A percentile compares a stretch with the other conserved stretches of the same genome.
Evolutionary conservation across 2,329 filamentous ascomycete genomes (phyloP).

Genomic region (Clarireedia sp.): DNA sequence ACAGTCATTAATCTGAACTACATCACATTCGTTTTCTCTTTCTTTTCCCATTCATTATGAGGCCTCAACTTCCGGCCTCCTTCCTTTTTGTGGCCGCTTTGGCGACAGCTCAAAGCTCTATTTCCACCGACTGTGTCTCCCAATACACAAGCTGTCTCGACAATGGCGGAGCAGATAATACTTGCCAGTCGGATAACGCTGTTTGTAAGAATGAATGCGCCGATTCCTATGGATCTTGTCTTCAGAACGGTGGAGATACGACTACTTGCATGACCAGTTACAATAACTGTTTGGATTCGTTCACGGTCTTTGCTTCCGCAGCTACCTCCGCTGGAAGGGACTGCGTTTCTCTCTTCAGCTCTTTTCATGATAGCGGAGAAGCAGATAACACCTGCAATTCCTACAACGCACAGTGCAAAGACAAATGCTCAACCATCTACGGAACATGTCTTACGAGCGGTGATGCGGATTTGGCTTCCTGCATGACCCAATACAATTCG

Average conservation of each 20-base stretch:
- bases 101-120: neutral
- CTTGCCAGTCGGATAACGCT: slow-evolving; percentile 10
- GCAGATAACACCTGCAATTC: slow-evolving; percentile 13
- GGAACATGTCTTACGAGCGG: slow-evolving; percentile 12
- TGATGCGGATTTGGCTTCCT: slow-evolving; percentile 1
- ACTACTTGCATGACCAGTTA: neutral
- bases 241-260: neutral
- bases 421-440: slow-evolving; percentile 15
- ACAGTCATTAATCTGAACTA: no score
- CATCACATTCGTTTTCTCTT: no score
- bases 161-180: slow-evolving; percentile 10
- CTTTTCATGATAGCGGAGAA: slow-evolving; percentile 7
- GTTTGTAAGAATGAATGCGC: slow-evolving; percentile 11
- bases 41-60: no score
- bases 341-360: slow-evolving; percentile 11
- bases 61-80: no score
- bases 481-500: slow-evolving; percentile 14
- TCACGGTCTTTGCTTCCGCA: slow-evolving; percentile 8
- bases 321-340: slow-evolving; percentile 11
- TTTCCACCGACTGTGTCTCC: slow-evolving; percentile 5
- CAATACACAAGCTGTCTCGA: slow-evolving; percentile 10
- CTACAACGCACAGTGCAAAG: slow-evolving; percentile 13
- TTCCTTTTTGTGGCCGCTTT: neutral
- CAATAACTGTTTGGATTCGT: slow-evolving; percentile 8
- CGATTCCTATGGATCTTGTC: neutral